Percentiles rank a stretch among this genome's conserved stretches.
phyloP scores from a whole-genome alignment of 2,329 filamentous ascomycete species.

The Colletotrichum lentis region DNA sequence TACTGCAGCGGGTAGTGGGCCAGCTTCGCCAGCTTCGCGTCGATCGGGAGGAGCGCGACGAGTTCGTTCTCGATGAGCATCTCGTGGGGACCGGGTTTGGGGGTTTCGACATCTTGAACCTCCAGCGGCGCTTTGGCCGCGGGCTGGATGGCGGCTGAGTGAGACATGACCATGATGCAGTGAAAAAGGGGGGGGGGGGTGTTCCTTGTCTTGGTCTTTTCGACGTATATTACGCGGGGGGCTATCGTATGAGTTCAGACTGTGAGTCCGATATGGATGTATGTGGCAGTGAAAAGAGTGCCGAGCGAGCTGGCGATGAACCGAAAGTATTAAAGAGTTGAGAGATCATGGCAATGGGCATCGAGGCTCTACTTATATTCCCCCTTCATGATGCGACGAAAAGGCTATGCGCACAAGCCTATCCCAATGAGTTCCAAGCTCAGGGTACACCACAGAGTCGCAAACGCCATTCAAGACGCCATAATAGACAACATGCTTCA shows the following conservation, averaged over 20 bases:
- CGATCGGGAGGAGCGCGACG: slow-evolving; percentile 44
- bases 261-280: too few species aligned
- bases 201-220: neutral
- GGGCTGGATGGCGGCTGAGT: slow-evolving; percentile 30
- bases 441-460: too few species aligned
- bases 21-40: slow-evolving; percentile 44
- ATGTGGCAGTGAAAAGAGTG: too few species aligned
- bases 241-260: too few species aligned
- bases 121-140: slow-evolving; percentile 22
- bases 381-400: too few species aligned
- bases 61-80: slow-evolving; percentile 43
- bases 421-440: too few species aligned
- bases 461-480: neutral
- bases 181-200: too few species aligned
- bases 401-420: too few species aligned
- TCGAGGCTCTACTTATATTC: too few species aligned
- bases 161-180: slow-evolving; percentile 1
- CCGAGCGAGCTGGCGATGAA: too few species aligned
- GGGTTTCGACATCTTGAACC: slow-evolving; percentile 25
- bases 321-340: too few species aligned
- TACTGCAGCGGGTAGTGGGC: slow-evolving; percentile 37
- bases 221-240: neutral
- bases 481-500: neutral
- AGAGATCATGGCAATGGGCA: too few species aligned
- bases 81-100: slow-evolving; percentile 39